Percentiles rank a stretch among this genome's conserved stretches.
phyloP scores from a whole-genome alignment of 495 filamentous ascomycete genomes.

The Podospora sp. region DNA sequence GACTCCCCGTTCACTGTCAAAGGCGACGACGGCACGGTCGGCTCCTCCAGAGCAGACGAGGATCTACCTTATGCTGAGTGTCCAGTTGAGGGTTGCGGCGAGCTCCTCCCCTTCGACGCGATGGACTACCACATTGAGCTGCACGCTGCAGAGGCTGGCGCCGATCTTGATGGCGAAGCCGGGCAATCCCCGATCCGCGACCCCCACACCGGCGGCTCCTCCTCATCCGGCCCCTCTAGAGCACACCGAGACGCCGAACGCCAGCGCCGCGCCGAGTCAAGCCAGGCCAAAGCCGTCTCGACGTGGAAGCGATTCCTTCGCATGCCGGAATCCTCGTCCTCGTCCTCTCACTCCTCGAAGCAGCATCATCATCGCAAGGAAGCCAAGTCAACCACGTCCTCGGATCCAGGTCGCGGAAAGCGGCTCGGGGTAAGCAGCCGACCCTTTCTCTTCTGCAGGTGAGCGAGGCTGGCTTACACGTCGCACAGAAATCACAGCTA shows the following conservation, averaged over 20 bases:
- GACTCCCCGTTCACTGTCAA: slow-evolving; percentile 56
- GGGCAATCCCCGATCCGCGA: slow-evolving; percentile 1
- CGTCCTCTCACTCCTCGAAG: slow-evolving; percentile 4
- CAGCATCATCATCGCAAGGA: slow-evolving; percentile 17
- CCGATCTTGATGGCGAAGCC: slow-evolving; percentile 43
- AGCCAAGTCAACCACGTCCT: neutral
- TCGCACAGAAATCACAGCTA: slow-evolving; percentile 60
- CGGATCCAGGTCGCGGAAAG: slow-evolving; percentile 25
- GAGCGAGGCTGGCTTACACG: neutral
- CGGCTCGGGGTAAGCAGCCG: slow-evolving; percentile 28
- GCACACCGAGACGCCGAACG: slow-evolving; percentile 26
- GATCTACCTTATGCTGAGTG: slow-evolving; percentile 64
- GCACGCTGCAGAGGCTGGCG: slow-evolving; percentile 61
- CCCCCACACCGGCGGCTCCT: slow-evolving; percentile 1
- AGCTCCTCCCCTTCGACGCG: slow-evolving; percentile 61
- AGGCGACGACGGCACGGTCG: neutral
- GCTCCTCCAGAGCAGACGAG: slow-evolving; percentile 47
- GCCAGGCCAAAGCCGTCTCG: slow-evolving; percentile 31
- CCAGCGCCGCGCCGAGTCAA: slow-evolving; percentile 15
- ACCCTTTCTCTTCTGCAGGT: neutral
- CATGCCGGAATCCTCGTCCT: slow-evolving; percentile 29
- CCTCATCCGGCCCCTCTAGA: slow-evolving; percentile 23
- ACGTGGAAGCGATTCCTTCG: slow-evolving; percentile 31
- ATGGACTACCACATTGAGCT: slow-evolving; percentile 74
- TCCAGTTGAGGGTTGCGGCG: slow-evolving; percentile 70